Conservation (phyloP, 1,284 basidiomycete species). For the Ustilago shanxiensis region DNA sequence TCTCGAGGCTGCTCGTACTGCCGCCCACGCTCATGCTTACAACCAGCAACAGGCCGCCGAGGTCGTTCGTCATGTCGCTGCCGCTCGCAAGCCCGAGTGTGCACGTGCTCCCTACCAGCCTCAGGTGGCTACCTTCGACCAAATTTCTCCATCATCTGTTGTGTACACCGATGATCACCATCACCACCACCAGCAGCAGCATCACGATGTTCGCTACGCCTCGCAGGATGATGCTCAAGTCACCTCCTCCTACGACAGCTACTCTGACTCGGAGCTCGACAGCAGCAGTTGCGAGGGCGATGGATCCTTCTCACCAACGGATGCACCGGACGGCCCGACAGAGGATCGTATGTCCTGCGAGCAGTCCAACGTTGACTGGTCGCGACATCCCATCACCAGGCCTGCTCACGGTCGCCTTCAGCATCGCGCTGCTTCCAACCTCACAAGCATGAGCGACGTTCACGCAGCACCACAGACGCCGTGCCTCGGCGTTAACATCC, state of each 20-base stretch:
- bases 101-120: constrained; percentile 31
- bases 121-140: constrained; percentile 34
- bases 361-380: constrained; percentile 40
- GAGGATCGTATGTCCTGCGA: constrained; percentile 25
- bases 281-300: constrained; percentile 51
- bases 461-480: constrained; percentile 22
- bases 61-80: constrained; percentile 37
- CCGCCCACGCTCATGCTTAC: constrained; percentile 27
- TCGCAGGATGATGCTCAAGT: constrained; percentile 20
- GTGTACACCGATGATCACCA: constrained; percentile 30
- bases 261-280: constrained; percentile 48
- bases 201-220: constrained; percentile 11
- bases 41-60: constrained; percentile 9
- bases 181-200: neutral
- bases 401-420: constrained; percentile 19
- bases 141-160: constrained; percentile 18
- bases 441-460: constrained; percentile 45
- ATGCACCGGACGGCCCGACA: constrained; percentile 27
- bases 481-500: constrained; percentile 32
- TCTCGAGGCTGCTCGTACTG: constrained; percentile 39
- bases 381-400: constrained; percentile 25
- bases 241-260: constrained; percentile 30
- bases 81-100: constrained; percentile 39
- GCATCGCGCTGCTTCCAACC: constrained; percentile 21
- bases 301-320: constrained; percentile 37